Evolutionary conservation across 2,329 filamentous ascomycete genomes (phyloP), one percentile per base, ranked within the genome.

Genomic region (Aulographum hederae): DNA sequence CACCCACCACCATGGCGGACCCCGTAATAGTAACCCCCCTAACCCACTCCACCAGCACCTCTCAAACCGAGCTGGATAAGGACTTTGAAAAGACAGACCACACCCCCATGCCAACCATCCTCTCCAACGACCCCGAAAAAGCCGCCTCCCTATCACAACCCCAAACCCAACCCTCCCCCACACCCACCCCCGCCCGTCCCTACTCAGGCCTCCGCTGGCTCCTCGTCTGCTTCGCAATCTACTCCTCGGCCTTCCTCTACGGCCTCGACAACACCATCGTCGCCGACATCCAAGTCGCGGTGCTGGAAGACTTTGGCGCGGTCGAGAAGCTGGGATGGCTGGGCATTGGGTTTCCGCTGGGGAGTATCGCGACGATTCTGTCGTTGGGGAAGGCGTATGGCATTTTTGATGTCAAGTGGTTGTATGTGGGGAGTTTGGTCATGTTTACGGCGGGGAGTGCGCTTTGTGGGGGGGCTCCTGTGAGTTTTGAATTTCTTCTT

Each of bases 301-400:
- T 50, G 12, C 25, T 46, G 16, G 35, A 42, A 18, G 28, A 31
- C n/a, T 43, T 51, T 17, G 46, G 41, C 2, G 34, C 46, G 14
- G 37, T 50, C 20, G 38, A 41, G 19, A 39, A 45, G 25, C 35
- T 51, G 3, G 29, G 41, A 18, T 49, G 46, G 47, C 28, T 50
- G 16, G 44, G 46, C n/a, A 40, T 41, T 13, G 49, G 43, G 5
- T 53, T 53, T 32, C 38, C 44, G 3, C 37, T 50, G 41, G 26
- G 43, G 38, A 26, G 30, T n/a, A 32, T 36, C 10, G 31, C 30
- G 4, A 26, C 32, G 4, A 35, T 39, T 17, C 18, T 39, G 6
- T 18, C 32, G 4, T 34, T 41, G 10, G 43, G 44, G 21, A 42
- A 40, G 18, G n/a, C 43, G 4, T 51, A 43, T 27, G 37, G 36